Percentiles rank a stretch among this genome's conserved stretches.
Conservation (phyloP, 2,329 filamentous ascomycete species). For the Pyrenochaeta sp. region DNA sequence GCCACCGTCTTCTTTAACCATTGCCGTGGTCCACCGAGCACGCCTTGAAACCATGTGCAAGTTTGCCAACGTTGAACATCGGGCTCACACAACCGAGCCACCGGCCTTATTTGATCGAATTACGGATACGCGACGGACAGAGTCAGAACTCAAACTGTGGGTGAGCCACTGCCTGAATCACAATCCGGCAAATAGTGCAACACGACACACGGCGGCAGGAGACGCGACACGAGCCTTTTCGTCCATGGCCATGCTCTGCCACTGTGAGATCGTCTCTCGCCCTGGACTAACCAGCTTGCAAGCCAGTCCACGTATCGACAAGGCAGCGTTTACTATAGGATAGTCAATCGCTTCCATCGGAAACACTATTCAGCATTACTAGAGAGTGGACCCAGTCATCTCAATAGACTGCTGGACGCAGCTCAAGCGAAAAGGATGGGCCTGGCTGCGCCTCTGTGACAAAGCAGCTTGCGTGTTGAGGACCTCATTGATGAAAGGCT, state of each 20-base stretch:
- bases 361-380: constrained; percentile 4
- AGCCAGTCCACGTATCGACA: constrained; percentile 9
- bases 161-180: constrained; percentile 25
- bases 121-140: constrained; percentile 17
- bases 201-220: constrained; percentile 11
- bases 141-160: constrained; percentile 15
- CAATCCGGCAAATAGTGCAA: constrained; percentile 13
- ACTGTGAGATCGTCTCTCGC: constrained; percentile 6
- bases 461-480: constrained; percentile 24
- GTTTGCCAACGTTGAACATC: constrained; percentile 28
- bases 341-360: not conserved
- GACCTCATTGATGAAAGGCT: constrained; percentile 8
- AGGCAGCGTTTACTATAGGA: constrained; percentile 12
- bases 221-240: constrained; percentile 33
- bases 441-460: constrained; percentile 28
- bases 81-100: constrained; percentile 23
- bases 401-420: constrained; percentile 16
- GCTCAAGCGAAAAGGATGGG: constrained; percentile 18
- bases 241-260: constrained; percentile 21
- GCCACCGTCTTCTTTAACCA: constrained; percentile 27
- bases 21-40: constrained; percentile 26
- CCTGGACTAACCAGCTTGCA: not conserved
- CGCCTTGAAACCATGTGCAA: constrained; percentile 44
- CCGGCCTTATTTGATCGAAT: constrained; percentile 23
- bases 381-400: constrained; percentile 18